Percentiles rank a stretch among this genome's conserved stretches.
phyloP scores from a whole-genome alignment of 2,329 filamentous ascomycete genomes.

The Corynespora cassiicola region DNA sequence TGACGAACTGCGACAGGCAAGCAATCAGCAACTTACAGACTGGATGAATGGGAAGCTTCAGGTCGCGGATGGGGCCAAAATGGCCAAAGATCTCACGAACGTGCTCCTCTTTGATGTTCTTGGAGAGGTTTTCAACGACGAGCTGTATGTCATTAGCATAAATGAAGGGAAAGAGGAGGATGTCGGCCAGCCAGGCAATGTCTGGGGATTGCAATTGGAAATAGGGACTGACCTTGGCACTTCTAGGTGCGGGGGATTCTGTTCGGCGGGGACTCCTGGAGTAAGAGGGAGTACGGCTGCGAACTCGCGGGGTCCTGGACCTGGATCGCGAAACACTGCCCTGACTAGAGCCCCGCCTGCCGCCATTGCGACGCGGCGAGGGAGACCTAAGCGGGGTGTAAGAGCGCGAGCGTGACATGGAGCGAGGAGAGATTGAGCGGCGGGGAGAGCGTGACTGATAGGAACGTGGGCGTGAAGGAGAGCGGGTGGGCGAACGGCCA shows the following conservation, averaged over 20 bases:
- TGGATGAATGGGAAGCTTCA: conserved; percentile 89
- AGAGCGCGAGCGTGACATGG: conserved; percentile 41
- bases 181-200: conserved; percentile 1
- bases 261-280: too few relatives aligned
- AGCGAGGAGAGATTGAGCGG: conserved; percentile 47
- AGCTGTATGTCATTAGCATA: conserved; percentile 63
- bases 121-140: conserved; percentile 93
- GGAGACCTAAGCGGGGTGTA: conserved; percentile 18
- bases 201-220: neutral
- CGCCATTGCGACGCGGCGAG: conserved; percentile 44
- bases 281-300: too few relatives aligned
- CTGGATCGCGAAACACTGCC: conserved; percentile 27
- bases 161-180: conserved; percentile 6
- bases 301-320: conserved; percentile 30
- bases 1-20: conserved; percentile 1
- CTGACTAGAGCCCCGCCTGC: conserved; percentile 40
- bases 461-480: conserved; percentile 27
- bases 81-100: conserved; percentile 89
- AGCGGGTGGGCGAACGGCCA: conserved; percentile 46
- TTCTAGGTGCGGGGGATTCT: conserved; percentile 43
- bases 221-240: conserved; percentile 45
- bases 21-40: conserved; percentile 72
- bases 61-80: conserved; percentile 83
- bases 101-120: conserved; percentile 90
- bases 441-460: conserved; percentile 37